Evolutionary conservation across 805 yeast genomes (phyloP).

Genomic region (Myxozyma neglecta): DNA sequence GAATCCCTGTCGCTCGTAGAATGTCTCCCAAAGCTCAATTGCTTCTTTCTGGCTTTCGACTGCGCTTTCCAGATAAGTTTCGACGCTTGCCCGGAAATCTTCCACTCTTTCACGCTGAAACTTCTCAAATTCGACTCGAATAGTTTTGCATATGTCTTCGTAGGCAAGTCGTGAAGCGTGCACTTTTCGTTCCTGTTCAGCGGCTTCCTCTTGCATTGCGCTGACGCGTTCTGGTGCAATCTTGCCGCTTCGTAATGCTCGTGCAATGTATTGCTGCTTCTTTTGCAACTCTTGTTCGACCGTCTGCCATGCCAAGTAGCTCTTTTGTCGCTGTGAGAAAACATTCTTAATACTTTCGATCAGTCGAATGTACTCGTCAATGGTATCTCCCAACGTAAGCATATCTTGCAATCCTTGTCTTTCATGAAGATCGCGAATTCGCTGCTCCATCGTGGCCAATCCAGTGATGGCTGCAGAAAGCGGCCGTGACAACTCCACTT

Average conservation of each 20-base stretch:
- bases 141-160: slow-evolving; percentile 61
- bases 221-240: slow-evolving; percentile 64
- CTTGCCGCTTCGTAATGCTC: slow-evolving; percentile 48
- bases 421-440: slow-evolving; percentile 70
- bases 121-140: slow-evolving; percentile 62
- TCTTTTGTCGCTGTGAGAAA: slow-evolving; percentile 70
- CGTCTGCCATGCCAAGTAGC: slow-evolving; percentile 47
- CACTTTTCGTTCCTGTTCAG: slow-evolving; percentile 54
- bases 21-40: slow-evolving; percentile 51
- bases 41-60: slow-evolving; percentile 91
- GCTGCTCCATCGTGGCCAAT: slow-evolving; percentile 69
- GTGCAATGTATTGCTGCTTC: slow-evolving; percentile 50
- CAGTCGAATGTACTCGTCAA: slow-evolving; percentile 82
- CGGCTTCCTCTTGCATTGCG: slow-evolving; percentile 59
- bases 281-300: slow-evolving; percentile 52
- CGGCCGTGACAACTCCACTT: slow-evolving; percentile 68
- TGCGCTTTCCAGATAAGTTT: slow-evolving; percentile 83
- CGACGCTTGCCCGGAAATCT: slow-evolving; percentile 86
- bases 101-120: slow-evolving; percentile 75
- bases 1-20: slow-evolving; percentile 54
- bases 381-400: slow-evolving; percentile 77
- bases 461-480: slow-evolving; percentile 64
- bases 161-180: slow-evolving; percentile 57
- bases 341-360: slow-evolving; percentile 73
- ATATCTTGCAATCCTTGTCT: slow-evolving; percentile 82